These are phyloP conservation scores for Camellia sinensis DNA, from an alignment of 148 eudicot species.

Conservation along the genomic window DNA sequence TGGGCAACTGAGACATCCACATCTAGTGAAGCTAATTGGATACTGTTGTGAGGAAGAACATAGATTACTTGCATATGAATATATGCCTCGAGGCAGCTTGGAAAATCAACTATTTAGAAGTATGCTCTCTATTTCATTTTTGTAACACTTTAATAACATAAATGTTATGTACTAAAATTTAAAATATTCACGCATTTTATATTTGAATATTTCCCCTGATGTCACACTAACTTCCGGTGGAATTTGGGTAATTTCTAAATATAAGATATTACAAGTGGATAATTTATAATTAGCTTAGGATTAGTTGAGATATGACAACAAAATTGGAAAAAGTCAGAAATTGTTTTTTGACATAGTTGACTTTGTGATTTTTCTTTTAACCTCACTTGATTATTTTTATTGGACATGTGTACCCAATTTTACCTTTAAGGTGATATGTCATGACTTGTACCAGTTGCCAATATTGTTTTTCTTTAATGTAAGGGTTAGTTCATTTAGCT, in stretches of 20 bases:
- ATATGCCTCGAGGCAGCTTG: constrained; percentile 72
- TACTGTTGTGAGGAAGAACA: constrained; percentile 77
- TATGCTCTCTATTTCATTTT: constrained; percentile 19
- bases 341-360: constrained; percentile 13
- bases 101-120: constrained; percentile 76
- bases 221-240: no score
- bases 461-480: background rate
- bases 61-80: constrained; percentile 59
- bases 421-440: background rate
- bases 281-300: background rate
- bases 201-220: no score
- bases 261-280: background rate
- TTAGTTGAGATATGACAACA: background rate
- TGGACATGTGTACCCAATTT: constrained; percentile 9
- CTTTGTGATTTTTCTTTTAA: background rate
- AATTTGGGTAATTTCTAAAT: background rate
- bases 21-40: constrained; percentile 67
- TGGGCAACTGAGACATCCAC: constrained; percentile 64
- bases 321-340: constrained; percentile 8
- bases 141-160: no score
- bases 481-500: background rate
- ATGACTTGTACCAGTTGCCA: background rate
- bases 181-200: no score
- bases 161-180: no score
- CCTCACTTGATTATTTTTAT: background rate